These are phyloP conservation scores for Diospyros kaki DNA, from an alignment of 148 eudicot genomes.

Conservation along the genomic window DNA sequence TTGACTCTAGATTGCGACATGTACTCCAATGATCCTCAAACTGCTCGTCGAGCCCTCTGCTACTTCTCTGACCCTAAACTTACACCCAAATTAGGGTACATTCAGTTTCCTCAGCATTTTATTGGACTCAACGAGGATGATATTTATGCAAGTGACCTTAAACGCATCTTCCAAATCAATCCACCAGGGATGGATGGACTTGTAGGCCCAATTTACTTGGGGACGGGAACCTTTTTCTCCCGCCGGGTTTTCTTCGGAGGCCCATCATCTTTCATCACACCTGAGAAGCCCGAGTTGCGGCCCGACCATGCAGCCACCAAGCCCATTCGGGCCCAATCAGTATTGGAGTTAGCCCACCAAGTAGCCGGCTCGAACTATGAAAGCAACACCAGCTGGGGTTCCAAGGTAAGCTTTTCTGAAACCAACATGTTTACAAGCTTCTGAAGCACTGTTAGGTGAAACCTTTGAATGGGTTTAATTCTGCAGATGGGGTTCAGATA, in stretches of 20 bases:
- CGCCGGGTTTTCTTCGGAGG: slow-evolving; percentile 48
- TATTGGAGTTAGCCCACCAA: slow-evolving; percentile 19
- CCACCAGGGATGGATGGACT: slow-evolving; percentile 64
- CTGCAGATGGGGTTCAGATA: slow-evolving; percentile 60
- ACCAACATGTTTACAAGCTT: too few species aligned
- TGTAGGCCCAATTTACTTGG: slow-evolving; percentile 55
- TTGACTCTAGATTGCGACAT: slow-evolving; percentile 71
- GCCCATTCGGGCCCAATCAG: slow-evolving; percentile 11
- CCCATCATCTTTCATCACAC: slow-evolving; percentile 17
- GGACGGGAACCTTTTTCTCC: slow-evolving; percentile 58
- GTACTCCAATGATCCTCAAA: slow-evolving; percentile 65
- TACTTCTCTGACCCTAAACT: slow-evolving; percentile 33
- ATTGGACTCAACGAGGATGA: slow-evolving; percentile 52
- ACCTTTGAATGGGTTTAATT: neutral
- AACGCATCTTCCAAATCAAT: slow-evolving; percentile 35
- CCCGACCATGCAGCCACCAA: slow-evolving; percentile 15
- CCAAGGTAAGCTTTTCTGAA: slow-evolving; percentile 16
- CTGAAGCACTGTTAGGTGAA: neutral
- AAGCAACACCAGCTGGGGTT: slow-evolving; percentile 32
- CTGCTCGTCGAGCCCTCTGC: slow-evolving; percentile 47
- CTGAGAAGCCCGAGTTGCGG: slow-evolving; percentile 20
- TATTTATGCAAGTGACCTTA: slow-evolving; percentile 47
- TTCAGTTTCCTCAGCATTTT: slow-evolving; percentile 71
- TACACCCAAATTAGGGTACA: slow-evolving; percentile 36
- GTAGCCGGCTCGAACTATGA: slow-evolving; percentile 33